A percentile compares a stretch with the other conserved stretches of the same genome.
These are phyloP conservation scores for Fusarium kyushuense DNA, from an alignment of 2,329 filamentous ascomycete species.

Conservation along the genomic window DNA sequence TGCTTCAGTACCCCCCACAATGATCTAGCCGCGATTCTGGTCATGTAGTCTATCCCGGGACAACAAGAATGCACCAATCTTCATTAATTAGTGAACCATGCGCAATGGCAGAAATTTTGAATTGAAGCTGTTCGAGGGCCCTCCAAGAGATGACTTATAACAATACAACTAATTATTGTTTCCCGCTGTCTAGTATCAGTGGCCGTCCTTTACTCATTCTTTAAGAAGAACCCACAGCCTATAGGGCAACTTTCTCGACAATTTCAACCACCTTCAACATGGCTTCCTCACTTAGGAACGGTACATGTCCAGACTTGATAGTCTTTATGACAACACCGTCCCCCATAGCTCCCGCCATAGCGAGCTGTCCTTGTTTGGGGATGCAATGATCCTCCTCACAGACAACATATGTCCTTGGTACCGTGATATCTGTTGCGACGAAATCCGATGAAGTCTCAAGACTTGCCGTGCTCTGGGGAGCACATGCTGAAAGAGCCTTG, in stretches of 20 bases:
- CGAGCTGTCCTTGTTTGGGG: conserved; percentile 37
- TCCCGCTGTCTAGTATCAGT: too few relatives aligned
- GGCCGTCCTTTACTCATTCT: too few relatives aligned
- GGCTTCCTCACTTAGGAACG: background rate
- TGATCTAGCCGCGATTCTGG: background rate
- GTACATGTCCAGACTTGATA: background rate
- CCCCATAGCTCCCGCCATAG: conserved; percentile 34
- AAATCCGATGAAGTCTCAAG: conserved; percentile 31
- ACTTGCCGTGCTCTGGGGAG: conserved; percentile 35
- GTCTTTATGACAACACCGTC: background rate
- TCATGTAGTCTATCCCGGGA: too few relatives aligned
- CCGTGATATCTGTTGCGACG: conserved; percentile 40
- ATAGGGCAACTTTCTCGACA: background rate
- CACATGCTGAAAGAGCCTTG: background rate
- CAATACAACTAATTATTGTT: too few relatives aligned
- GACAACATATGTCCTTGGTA: conserved; percentile 46
- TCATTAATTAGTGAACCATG: too few relatives aligned
- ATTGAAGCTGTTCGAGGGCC: too few relatives aligned
- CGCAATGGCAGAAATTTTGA: too few relatives aligned
- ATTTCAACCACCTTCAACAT: background rate
- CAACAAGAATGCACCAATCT: too few relatives aligned
- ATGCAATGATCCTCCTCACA: conserved; percentile 43
- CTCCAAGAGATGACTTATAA: too few relatives aligned
- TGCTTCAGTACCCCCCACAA: background rate
- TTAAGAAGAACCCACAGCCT: background rate